Evolutionary conservation across 2,329 filamentous ascomycete species (phyloP), one percentile per base, ranked within the genome.

Genomic region (Gaeumannomyces sp.): DNA sequence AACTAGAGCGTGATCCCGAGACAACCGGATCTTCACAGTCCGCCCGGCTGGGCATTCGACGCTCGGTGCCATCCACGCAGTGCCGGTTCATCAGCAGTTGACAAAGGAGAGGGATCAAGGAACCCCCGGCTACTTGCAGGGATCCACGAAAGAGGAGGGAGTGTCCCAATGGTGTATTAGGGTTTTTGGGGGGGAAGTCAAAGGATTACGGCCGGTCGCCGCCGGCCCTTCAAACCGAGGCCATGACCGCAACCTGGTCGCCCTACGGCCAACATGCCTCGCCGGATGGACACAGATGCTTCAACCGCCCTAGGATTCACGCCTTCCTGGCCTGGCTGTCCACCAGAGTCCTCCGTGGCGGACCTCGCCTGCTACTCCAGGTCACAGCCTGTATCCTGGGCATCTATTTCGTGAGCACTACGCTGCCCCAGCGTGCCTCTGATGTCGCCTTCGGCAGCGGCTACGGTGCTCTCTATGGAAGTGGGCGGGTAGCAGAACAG

Each of bases 261-360:
- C 50, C 61, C 13, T 28, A 58, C 27, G n/a, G 31, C 62, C 53
- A 45, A n/a, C 58, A 63, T 33, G 59, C 33, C 29, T 45, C 62
- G 22, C 53, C 45, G 29, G 56, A 63, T 13, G 62, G 62, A 45
- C 62, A 59, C 3, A 33, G 31, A 11, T 63, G n/a, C 25, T 59
- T 50, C 31, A n/a, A 59, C 14, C 59, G 35, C 11, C 66, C 50
- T 59, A 35, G 68, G 62, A 4, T 64, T 7, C 64, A 61, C 10
- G 25, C 64, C 4, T 28, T 73, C 1, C 66, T 74, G 13, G 68
- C 67, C 61, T 74, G 73, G 62, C 72, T 74, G 60, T 73, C 72
- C 22, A 68, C 68, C 45, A 68, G 69, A 28, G 69, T 73, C 25
- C 45, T 73, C 13, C 71, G 73, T 61, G 68, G 70, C 35, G 72